Percentiles rank a stretch among this genome's conserved stretches.
phyloP scores from a whole-genome alignment of 108 stramenopile species.

The Mediolabrus comicus region DNA sequence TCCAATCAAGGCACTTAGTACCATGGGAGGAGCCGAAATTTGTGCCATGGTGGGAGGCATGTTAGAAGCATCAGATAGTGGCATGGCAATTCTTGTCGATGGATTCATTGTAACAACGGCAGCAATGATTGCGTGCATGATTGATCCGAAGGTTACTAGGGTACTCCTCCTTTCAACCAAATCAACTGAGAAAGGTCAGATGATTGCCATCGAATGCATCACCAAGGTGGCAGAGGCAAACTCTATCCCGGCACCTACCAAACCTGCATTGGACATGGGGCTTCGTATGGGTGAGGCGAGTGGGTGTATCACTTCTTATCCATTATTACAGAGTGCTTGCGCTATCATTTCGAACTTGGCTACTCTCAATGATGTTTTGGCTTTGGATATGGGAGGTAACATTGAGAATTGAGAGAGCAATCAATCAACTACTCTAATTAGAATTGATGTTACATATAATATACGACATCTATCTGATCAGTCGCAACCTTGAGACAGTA shows the following conservation, averaged over 20 bases:
- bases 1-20: conserved; percentile 28
- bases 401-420: neutral
- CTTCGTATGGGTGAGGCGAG: conserved; percentile 74
- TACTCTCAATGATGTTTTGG: conserved; percentile 47
- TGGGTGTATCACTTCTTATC: conserved; percentile 60
- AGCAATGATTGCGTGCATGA: conserved; percentile 63
- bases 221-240: conserved; percentile 41
- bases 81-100: conserved; percentile 74
- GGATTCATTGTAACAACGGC: conserved; percentile 79
- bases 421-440: no score
- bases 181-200: conserved; percentile 69
- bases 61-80: conserved; percentile 46
- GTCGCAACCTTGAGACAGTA: no score
- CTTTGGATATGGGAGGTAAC: conserved; percentile 9
- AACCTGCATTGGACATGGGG: conserved; percentile 64
- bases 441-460: no score
- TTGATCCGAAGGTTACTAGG: conserved; percentile 48
- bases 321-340: conserved; percentile 53
- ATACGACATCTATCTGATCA: no score
- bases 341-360: conserved; percentile 57
- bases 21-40: conserved; percentile 80
- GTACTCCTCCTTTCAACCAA: conserved; percentile 63
- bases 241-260: conserved; percentile 42
- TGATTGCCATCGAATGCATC: conserved; percentile 52
- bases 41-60: conserved; percentile 78